These are phyloP conservation scores for Firmiana major DNA, from an alignment of 345 rosid genomes.

Conservation along the genomic window DNA sequence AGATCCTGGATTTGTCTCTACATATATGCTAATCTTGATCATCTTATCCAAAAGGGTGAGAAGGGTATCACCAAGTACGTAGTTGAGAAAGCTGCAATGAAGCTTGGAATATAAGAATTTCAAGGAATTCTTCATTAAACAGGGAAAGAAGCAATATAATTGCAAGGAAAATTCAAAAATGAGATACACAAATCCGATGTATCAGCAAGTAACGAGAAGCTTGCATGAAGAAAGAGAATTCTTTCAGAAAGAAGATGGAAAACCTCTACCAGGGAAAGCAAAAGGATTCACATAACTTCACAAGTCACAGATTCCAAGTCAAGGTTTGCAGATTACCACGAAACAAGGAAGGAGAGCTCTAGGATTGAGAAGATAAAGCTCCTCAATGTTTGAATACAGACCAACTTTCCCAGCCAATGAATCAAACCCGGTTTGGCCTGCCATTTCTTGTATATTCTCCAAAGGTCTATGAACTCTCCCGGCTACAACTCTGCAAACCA, in stretches of 20 bases:
- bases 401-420: constrained; percentile 97
- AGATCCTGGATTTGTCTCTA: background rate
- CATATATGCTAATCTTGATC: background rate
- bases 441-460: constrained; percentile 80
- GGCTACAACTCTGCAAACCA: constrained; percentile 92
- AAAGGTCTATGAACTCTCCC: constrained; percentile 94
- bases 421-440: constrained; percentile 85
- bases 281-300: constrained; percentile 20
- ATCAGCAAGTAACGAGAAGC: constrained; percentile 13
- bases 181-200: constrained; percentile 16
- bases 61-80: too few relatives aligned
- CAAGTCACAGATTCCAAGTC: constrained; percentile 16
- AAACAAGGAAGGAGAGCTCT: constrained; percentile 92
- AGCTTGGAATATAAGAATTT: background rate
- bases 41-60: background rate
- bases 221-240: constrained; percentile 20
- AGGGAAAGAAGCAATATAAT: constrained; percentile 12
- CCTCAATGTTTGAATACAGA: constrained; percentile 85
- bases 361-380: constrained; percentile 92
- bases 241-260: constrained; percentile 13
- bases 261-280: constrained; percentile 13
- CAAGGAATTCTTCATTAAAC: constrained; percentile 5
- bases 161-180: constrained; percentile 22
- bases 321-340: constrained; percentile 82
- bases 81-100: background rate